These are phyloP conservation scores for Cercospora sesami DNA, from an alignment of 2,329 filamentous ascomycete species.

Conservation along the genomic window DNA sequence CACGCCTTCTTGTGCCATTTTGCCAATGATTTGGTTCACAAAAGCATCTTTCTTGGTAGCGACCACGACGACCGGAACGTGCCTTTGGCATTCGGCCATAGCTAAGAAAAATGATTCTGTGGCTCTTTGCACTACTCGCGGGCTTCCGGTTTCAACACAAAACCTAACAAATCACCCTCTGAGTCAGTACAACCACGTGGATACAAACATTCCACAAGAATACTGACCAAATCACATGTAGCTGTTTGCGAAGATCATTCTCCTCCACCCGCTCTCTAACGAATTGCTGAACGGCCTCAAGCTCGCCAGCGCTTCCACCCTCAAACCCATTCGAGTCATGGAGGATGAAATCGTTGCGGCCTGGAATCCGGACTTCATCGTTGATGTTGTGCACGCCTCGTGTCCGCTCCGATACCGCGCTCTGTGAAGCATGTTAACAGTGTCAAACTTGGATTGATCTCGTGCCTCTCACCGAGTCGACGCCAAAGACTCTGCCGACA, in stretches of 20 bases:
- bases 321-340: conserved; percentile 42
- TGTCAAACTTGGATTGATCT: background rate
- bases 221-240: conserved; percentile 38
- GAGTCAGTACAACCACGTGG: background rate
- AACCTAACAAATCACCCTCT: conserved; percentile 23
- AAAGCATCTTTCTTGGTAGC: conserved; percentile 41
- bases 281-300: conserved; percentile 35
- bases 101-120: conserved; percentile 38
- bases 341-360: conserved; percentile 39
- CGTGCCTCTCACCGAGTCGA: conserved; percentile 19
- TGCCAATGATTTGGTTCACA: conserved; percentile 30
- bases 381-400: conserved; percentile 39
- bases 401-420: conserved; percentile 11
- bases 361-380: conserved; percentile 37
- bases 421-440: background rate
- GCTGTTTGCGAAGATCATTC: conserved; percentile 34
- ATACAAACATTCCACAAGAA: background rate
- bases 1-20: conserved; percentile 25
- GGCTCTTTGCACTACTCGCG: conserved; percentile 39
- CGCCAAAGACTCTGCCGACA: conserved; percentile 33
- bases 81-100: conserved; percentile 35
- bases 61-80: conserved; percentile 40
- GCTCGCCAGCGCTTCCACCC: conserved; percentile 38
- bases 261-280: conserved; percentile 36
- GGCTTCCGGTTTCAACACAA: conserved; percentile 40